Evolutionary conservation across 2,329 filamentous ascomycete species (phyloP).

Genomic region (Cordyceps militaris): DNA sequence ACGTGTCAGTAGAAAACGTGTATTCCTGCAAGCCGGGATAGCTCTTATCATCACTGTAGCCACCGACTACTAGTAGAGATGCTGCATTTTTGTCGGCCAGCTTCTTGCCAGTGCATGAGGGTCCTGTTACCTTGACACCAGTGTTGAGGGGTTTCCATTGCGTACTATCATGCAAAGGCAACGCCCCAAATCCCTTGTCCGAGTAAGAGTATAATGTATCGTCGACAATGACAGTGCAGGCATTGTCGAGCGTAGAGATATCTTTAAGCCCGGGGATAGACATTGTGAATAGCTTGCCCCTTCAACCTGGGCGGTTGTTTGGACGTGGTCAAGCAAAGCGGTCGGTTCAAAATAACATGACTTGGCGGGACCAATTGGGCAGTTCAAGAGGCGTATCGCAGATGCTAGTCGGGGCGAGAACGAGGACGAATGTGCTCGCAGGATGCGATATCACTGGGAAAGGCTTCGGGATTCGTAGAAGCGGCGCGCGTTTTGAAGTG

Average conservation of each 20-base stretch:
- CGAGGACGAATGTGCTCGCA: neutral
- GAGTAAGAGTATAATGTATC: conserved; percentile 83
- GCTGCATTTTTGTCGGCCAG: conserved; percentile 51
- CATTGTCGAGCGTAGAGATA: conserved; percentile 57
- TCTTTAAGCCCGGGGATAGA: conserved; percentile 59
- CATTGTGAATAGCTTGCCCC: conserved; percentile 41
- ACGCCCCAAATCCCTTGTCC: conserved; percentile 63
- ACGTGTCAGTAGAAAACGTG: conserved; percentile 46
- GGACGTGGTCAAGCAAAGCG: neutral
- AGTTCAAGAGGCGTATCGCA: neutral
- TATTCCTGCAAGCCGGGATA: conserved; percentile 72
- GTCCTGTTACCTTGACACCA: conserved; percentile 66
- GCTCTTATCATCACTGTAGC: conserved; percentile 41
- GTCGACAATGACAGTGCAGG: conserved; percentile 75
- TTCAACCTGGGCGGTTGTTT: conserved; percentile 5
- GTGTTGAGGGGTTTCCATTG: conserved; percentile 61
- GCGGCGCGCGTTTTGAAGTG: neutral
- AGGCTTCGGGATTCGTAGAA: neutral
- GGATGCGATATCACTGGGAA: neutral
- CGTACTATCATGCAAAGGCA: conserved; percentile 61
- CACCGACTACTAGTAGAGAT: conserved; percentile 76
- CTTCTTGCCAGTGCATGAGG: conserved; percentile 66
- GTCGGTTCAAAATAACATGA: conserved; percentile 24
- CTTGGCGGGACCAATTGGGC: conserved; percentile 24
- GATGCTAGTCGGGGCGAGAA: neutral